Conservation (phyloP, 768 basidiomycete genomes). For the Suillus subalutaceus region DNA sequence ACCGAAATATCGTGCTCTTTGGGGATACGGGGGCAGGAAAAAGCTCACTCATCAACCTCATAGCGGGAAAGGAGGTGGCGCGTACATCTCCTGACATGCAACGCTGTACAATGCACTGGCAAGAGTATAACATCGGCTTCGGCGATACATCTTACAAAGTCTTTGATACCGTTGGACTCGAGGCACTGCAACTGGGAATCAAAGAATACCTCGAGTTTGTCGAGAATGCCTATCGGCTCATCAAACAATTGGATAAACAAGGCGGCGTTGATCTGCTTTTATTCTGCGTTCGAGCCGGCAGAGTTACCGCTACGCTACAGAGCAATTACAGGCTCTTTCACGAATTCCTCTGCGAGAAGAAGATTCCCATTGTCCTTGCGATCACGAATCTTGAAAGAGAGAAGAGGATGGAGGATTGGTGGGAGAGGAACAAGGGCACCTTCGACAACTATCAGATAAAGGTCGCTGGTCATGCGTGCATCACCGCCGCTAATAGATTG, state of each 20-base stretch:
- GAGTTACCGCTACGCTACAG: constrained; percentile 31
- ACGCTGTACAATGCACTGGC: constrained; percentile 35
- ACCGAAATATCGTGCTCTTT: constrained; percentile 38
- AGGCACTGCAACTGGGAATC: constrained; percentile 26
- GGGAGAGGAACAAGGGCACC: constrained; percentile 18
- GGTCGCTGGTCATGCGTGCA: constrained; percentile 34
- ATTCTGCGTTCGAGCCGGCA: constrained; percentile 37
- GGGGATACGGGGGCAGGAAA: constrained; percentile 43
- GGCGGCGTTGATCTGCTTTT: constrained; percentile 36
- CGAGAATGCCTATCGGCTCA: constrained; percentile 36
- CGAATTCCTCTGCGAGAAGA: constrained; percentile 40
- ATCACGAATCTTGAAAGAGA: constrained; percentile 35
- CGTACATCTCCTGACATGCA: constrained; percentile 27
- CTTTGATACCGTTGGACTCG: constrained; percentile 39
- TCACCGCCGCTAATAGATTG: constrained; percentile 31
- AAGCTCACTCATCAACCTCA: constrained; percentile 41
- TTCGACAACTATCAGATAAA: constrained; percentile 31
- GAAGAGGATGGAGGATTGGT: constrained; percentile 23
- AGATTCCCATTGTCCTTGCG: constrained; percentile 36
- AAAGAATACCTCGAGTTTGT: constrained; percentile 32
- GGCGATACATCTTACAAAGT: constrained; percentile 25
- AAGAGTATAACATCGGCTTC: constrained; percentile 29
- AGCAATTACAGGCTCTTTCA: constrained; percentile 40
- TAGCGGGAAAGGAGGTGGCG: constrained; percentile 35
- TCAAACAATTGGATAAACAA: constrained; percentile 33